Conservation (phyloP, 192 early-diverging fungal genomes). For the Dimargaris cristalligena region DNA sequence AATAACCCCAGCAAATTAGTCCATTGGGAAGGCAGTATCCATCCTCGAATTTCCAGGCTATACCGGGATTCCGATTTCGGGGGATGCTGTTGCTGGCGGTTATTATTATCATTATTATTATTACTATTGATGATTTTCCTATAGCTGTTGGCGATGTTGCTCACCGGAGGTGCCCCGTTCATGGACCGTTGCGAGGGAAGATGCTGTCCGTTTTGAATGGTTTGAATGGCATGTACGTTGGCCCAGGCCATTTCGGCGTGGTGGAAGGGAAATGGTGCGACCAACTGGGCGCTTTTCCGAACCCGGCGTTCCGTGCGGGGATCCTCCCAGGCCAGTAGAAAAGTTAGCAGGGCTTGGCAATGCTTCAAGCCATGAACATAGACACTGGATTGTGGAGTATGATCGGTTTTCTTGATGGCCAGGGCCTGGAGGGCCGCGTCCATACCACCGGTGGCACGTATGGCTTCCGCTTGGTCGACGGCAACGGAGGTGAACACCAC, state of each 20-base stretch:
- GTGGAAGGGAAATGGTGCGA: background rate
- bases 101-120: too few relatives aligned
- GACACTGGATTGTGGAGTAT: background rate
- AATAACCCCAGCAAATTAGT: too few relatives aligned
- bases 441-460: background rate
- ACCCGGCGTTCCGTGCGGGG: background rate
- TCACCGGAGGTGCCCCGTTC: too few relatives aligned
- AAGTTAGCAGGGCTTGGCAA: background rate
- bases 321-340: background rate
- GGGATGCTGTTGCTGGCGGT: background rate
- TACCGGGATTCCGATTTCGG: too few relatives aligned
- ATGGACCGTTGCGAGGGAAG: background rate
- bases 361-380: background rate
- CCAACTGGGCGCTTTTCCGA: background rate
- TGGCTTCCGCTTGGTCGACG: too few relatives aligned
- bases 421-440: background rate
- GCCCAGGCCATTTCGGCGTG: background rate
- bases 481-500: background rate
- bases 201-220: background rate
- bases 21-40: too few relatives aligned
- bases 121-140: too few relatives aligned
- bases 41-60: too few relatives aligned
- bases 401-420: background rate
- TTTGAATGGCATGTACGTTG: background rate
- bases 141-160: too few relatives aligned